Evolutionary conservation across 192 early-diverging fungal genomes (phyloP), one percentile per base, ranked within the genome.

Genomic region (Linnemannia exigua): DNA sequence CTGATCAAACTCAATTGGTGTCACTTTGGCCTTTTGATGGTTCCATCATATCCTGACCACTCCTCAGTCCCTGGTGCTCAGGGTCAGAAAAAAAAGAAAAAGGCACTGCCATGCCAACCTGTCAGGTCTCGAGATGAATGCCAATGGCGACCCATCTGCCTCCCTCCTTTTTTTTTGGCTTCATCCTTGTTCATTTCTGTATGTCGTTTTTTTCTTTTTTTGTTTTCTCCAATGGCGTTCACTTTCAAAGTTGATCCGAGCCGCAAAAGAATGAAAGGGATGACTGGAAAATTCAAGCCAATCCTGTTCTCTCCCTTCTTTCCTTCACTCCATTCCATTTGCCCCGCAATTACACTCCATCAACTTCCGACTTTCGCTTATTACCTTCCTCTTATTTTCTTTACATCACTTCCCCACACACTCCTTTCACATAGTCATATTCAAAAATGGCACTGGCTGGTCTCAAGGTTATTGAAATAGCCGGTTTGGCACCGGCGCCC

Each of bases 401-500:
- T 38, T 46, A 31, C 61, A 12, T 4, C 74, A 14, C 61, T 9
- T 51, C 16, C 4, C 67, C 11, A 41, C 31, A 2, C 50, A n/a
- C 5, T 71, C 38, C 68, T 33, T n/a, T 68, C 38, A 88, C 87
- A 82, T n/a, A n/a, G n/a, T n/a, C n/a, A n/a, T n/a, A n/a, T n/a
- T n/a, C n/a, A n/a, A n/a, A n/a, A n/a, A 61, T 67, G 25, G 38
- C 81, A 48, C 72, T 92, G 12, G 48, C 79, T 15, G 90, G 89
- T 15, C 76, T 95, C 37, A 89, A 81, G 35, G 93, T 95, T 3
- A 76, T 95, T 33, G 94, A 95, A 79, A 89, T 95, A 31, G 93
- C 93, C 6, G 94, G 94, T 20, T 83, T 95, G 47, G 92, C 93
- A 50, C 93, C 94, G 41, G 93, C 88, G 1, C 94, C 94, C 0